Conservation (phyloP, 495 filamentous ascomycete genomes). For the Xylaria telfairii region DNA sequence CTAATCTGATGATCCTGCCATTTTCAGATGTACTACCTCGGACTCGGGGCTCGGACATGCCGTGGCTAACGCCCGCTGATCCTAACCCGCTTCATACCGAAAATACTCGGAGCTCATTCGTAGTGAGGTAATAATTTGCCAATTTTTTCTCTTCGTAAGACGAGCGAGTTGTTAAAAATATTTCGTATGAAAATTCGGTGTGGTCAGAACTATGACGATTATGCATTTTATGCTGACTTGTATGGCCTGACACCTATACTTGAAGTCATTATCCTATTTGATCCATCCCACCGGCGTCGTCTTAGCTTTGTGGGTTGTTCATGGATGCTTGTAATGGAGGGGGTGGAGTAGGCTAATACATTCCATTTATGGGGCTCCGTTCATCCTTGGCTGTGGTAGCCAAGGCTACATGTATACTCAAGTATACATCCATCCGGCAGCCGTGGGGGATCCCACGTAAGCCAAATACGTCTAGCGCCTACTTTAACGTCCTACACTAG, state of each 20-base stretch:
- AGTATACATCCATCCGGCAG: conserved; percentile 5
- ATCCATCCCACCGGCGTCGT: too few relatives aligned
- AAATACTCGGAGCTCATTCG: background rate
- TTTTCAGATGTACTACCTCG: background rate
- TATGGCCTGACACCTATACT: background rate
- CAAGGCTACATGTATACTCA: background rate
- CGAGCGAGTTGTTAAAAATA: background rate
- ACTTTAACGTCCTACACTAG: too few relatives aligned
- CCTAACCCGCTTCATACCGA: background rate
- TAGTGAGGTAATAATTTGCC: background rate
- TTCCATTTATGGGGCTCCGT: background rate
- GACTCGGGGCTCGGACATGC: background rate
- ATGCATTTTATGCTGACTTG: background rate
- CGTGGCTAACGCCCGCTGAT: background rate
- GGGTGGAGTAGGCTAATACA: background rate
- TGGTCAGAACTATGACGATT: background rate
- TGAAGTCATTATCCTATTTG: too few relatives aligned
- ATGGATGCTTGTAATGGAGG: background rate
- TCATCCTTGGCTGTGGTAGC: too few relatives aligned
- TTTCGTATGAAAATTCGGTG: background rate
- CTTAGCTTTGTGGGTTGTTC: too few relatives aligned
- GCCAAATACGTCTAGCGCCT: background rate
- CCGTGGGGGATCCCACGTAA: background rate
- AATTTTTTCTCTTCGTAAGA: background rate
- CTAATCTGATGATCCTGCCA: background rate